Evolutionary conservation across 164 flowering plant species (phyloP).

Genomic region (Taxillus chinensis): DNA sequence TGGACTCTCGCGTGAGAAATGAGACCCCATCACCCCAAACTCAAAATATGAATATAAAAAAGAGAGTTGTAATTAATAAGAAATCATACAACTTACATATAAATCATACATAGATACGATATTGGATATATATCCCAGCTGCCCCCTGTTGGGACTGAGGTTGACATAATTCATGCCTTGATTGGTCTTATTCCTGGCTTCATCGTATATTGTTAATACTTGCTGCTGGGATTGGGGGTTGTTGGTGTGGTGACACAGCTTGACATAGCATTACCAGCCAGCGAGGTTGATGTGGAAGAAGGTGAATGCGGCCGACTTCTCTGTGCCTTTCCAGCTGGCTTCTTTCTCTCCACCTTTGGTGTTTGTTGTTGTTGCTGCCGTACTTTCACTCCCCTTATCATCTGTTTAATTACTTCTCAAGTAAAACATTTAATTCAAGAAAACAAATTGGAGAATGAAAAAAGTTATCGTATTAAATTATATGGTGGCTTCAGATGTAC

Average conservation of each 20-base stretch:
- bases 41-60: too few species aligned
- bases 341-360: constrained; percentile 34
- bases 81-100: too few species aligned
- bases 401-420: constrained; percentile 21
- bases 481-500: neutral
- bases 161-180: too few species aligned
- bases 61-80: too few species aligned
- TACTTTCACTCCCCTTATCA: constrained; percentile 89
- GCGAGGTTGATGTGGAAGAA: constrained; percentile 11
- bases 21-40: too few species aligned
- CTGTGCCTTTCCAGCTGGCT: constrained; percentile 28
- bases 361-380: constrained; percentile 50
- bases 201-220: too few species aligned
- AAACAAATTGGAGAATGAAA: too few species aligned
- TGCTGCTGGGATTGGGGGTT: neutral
- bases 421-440: neutral
- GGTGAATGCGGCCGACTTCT: constrained; percentile 14
- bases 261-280: constrained; percentile 6
- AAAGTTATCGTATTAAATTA: neutral
- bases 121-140: too few species aligned
- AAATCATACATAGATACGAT: too few species aligned
- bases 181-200: too few species aligned
- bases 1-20: too few species aligned
- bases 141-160: too few species aligned
- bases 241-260: constrained; percentile 3